Conservation (phyloP, 2,329 filamentous ascomycete genomes). For the Penicillium sp. region DNA sequence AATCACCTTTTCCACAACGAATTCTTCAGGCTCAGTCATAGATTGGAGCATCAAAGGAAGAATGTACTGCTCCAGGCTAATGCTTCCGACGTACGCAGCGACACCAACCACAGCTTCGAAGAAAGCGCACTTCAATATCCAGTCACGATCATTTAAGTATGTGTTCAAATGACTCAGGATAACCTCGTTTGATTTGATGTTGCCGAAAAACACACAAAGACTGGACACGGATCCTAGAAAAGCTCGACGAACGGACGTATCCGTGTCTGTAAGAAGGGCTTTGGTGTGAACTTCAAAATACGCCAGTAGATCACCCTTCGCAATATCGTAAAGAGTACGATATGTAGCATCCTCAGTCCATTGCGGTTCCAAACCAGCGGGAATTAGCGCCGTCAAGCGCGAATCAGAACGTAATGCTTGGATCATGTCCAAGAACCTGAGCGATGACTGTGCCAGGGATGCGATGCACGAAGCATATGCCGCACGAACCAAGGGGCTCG, state of each 20-base stretch:
- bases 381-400: constrained; percentile 72
- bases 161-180: constrained; percentile 94
- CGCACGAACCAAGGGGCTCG: constrained; percentile 72
- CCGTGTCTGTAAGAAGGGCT: constrained; percentile 78
- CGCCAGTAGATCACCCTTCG: constrained; percentile 76
- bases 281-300: constrained; percentile 88
- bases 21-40: constrained; percentile 87
- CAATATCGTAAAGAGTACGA: constrained; percentile 81
- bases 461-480: constrained; percentile 93
- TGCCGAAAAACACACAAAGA: constrained; percentile 92
- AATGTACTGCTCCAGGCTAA: constrained; percentile 90
- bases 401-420: constrained; percentile 83
- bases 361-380: constrained; percentile 70
- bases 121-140: constrained; percentile 94
- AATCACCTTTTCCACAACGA: constrained; percentile 86
- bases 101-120: constrained; percentile 95
- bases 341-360: constrained; percentile 67
- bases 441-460: constrained; percentile 80
- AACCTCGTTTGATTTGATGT: constrained; percentile 90
- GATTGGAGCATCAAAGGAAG: constrained; percentile 94
- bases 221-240: constrained; percentile 90
- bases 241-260: constrained; percentile 81
- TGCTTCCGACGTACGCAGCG: constrained; percentile 82
- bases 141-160: constrained; percentile 93
- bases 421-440: constrained; percentile 84